Base-by-base conservation (phyloP, 176 grass and related monocot species). In the Oropetium thomaeum region DNA sequence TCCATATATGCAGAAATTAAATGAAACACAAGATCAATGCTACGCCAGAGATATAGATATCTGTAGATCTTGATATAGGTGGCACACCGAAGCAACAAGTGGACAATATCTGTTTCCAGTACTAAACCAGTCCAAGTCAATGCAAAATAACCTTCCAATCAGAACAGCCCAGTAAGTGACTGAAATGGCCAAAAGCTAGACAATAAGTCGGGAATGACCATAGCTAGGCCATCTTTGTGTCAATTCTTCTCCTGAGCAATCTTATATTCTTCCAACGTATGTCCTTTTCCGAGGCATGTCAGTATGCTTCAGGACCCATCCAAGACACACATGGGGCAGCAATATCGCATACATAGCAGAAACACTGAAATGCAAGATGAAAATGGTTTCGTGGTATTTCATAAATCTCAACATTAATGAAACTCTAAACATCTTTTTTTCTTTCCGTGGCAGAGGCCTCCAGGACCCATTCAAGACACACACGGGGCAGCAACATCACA, bases 331-430 rank as follows among this genome's bases (percentile, higher is more conserved):
- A 92, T 13, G 89, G 84, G 65, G 82, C 81, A n/a, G 51, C 25
- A 10, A 89, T 67, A 69, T 89, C 84, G 22, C 89, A 92, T 37
- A 92, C 77, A 72, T 82, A 92, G 76, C 81, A 96, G 57, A 71
- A 92, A 63, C 84, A 90, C 84, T 85, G 84, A 74, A 73, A 44
- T 35, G 69, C 28, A 76, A 19, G 19, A 27, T 25, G 10, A 77
- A 61, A 5, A 77, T 7, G 27, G 39, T 82, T 29, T 11, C 7
- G 17, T 77, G 23, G 44, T 7, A 26, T 77, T 39, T 71, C 41
- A 54, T 32, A 54, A 38, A 17, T 1, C 19, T 3, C 61, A 40
- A 26, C 7, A 38, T 31, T 32, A 31, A 23, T 31, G 69, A 22
- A 76, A 75, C 16, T 49, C 5, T 48, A 58, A 43, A 67, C 19